Evolutionary conservation across 768 basidiomycete genomes (phyloP).

Genomic region (Collybia sp.): DNA sequence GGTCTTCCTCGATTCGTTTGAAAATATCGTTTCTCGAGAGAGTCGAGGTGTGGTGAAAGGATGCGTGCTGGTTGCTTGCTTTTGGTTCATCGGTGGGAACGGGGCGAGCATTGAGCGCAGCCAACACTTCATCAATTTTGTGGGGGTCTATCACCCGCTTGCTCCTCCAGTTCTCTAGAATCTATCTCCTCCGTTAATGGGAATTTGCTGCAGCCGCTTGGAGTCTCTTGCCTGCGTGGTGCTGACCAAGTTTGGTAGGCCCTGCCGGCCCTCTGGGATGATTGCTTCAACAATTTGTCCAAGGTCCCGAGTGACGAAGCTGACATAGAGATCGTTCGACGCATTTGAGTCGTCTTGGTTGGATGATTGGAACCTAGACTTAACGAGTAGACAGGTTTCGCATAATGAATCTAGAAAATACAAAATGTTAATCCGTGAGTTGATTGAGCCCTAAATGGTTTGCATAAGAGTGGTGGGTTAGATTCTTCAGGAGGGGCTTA

Average conservation of each 20-base stretch:
- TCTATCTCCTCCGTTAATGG: constrained; percentile 38
- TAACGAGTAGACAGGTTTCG: constrained; percentile 69
- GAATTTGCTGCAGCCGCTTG: neutral
- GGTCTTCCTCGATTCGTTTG: constrained; percentile 87
- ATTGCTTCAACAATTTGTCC: constrained; percentile 74
- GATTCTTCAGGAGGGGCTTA: constrained; percentile 17
- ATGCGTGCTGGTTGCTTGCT: constrained; percentile 1
- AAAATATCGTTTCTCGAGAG: constrained; percentile 69
- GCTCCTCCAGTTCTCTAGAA: constrained; percentile 86
- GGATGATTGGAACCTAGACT: constrained; percentile 36
- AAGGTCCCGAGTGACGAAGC: constrained; percentile 76
- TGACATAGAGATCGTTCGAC: constrained; percentile 60
- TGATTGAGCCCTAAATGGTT: constrained; percentile 65
- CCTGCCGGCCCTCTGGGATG: constrained; percentile 86
- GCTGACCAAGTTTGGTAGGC: constrained; percentile 82
- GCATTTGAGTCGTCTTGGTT: constrained; percentile 15
- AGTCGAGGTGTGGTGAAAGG: constrained; percentile 17
- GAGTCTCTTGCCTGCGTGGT: constrained; percentile 67
- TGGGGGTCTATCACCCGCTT: constrained; percentile 82
- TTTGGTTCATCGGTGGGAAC: constrained; percentile 12
- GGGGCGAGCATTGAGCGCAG: constrained; percentile 45
- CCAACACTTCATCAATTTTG: constrained; percentile 67
- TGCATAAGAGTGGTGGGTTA: neutral
- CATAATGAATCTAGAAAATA: constrained; percentile 89
- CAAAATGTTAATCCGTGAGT: constrained; percentile 89